Base-by-base conservation (phyloP, 768 basidiomycete species). In the Albatrellus ellisii region DNA sequence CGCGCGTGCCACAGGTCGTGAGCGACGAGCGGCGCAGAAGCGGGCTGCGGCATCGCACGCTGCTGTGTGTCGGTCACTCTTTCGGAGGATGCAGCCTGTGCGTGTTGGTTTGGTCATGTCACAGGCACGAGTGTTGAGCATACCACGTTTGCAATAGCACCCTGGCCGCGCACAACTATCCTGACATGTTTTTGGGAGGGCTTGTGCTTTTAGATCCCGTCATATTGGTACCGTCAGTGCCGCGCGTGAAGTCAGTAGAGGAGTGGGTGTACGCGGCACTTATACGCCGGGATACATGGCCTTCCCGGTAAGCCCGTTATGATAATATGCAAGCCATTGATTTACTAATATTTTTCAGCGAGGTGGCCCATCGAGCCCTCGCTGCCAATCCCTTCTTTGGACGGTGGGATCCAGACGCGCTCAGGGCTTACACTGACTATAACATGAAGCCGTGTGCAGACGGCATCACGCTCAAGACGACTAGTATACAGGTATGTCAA, bases 121-220 rank as follows among this genome's bases (percentile, higher is more conserved):
- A 17, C n/a, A 25, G 17, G 27, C 28, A 41, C 24, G 32, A 45
- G 15, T 49, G 46, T 17, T 32, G 24, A 39, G 7, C 12, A 24
- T 17, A 18, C 44, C 8, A 9, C 11, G 24, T 22, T 7, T 22
- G n/a, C n/a, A 11, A 9, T 48, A 86, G 81, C 12, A 56, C 72
- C n/a, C 70, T 77, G 28, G 84, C 77, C 1, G 81, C 84, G 2
- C 50, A 77, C 20, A 65, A 69, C 31, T 62, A 65, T 44, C 86
- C 87, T 0, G 60, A 62, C 1, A 62, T 91, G 6, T 91, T 89
- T 62, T 66, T 75, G 25, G n/a, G n/a, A 12, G 72, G 73, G 0
- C 61, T 94, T 28, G 61, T 86, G 31, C 68, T 92, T 18, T 58
- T 90, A 21, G 91, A 95, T 55, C 87, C 91, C 0, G 73, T 92